Evolutionary conservation across 2,329 filamentous ascomycete genomes (phyloP).

Genomic region (Aspergillus latus): DNA sequence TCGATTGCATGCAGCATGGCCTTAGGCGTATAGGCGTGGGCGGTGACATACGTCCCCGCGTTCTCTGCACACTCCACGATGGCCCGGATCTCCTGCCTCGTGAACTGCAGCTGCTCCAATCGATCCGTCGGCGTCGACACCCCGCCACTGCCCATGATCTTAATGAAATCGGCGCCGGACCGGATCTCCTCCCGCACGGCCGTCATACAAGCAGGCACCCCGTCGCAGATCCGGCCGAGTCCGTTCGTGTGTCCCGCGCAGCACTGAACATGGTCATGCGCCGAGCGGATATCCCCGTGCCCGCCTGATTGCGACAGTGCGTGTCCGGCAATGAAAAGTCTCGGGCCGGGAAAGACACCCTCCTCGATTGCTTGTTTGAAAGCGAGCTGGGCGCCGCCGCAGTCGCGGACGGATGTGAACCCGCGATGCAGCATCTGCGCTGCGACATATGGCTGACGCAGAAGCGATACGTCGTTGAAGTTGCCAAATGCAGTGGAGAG

Average conservation of each 20-base stretch:
- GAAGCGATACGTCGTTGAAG: conserved; percentile 23
- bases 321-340: conserved; percentile 56
- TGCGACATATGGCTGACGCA: conserved; percentile 23
- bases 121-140: conserved; percentile 57
- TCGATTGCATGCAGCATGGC: conserved; percentile 57
- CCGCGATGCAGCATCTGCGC: conserved; percentile 56
- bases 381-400: conserved; percentile 56
- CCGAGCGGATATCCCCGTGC: conserved; percentile 49
- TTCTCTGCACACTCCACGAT: conserved; percentile 53
- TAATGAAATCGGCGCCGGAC: conserved; percentile 60
- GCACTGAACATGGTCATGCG: conserved; percentile 43
- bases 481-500: conserved; percentile 25
- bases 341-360: conserved; percentile 55
- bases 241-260: conserved; percentile 46
- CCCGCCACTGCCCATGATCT: conserved; percentile 61
- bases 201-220: conserved; percentile 55
- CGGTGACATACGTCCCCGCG: conserved; percentile 55
- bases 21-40: conserved; percentile 57
- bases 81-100: conserved; percentile 55
- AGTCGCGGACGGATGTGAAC: conserved; percentile 61
- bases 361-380: conserved; percentile 56
- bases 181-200: conserved; percentile 56
- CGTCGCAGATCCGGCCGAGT: conserved; percentile 51
- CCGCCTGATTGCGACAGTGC: conserved; percentile 60
- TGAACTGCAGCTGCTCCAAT: conserved; percentile 58